phyloP scores from a whole-genome alignment of 306 rosid genomes.

The Fragaria vesca region DNA sequence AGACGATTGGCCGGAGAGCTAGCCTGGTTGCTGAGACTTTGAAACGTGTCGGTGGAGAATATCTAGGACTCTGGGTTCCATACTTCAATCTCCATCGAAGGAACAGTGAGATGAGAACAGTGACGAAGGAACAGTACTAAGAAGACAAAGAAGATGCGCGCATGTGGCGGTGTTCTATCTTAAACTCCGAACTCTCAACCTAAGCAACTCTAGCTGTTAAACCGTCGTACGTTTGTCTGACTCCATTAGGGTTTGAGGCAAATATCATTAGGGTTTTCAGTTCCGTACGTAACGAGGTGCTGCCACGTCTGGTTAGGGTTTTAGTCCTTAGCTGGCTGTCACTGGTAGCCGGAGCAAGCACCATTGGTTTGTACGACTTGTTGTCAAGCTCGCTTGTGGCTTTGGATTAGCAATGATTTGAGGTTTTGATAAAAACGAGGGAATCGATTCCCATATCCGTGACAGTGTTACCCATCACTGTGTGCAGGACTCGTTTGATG shows the following conservation, averaged over 20 bases:
- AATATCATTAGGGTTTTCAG: background rate
- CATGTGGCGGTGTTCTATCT: slow-evolving; percentile 16
- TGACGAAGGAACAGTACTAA: background rate
- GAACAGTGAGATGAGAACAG: background rate
- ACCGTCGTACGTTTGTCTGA: background rate
- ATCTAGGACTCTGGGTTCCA: slow-evolving; percentile 7
- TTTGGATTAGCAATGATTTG: background rate
- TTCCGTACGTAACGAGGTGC: background rate
- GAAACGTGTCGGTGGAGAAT: slow-evolving; percentile 42
- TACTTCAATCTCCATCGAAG: background rate
- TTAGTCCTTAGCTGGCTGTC: background rate
- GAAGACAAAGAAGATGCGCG: background rate
- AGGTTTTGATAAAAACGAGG: background rate
- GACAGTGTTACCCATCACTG: background rate
- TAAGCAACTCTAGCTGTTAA: background rate
- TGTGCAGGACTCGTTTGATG: background rate
- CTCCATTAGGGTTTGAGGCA: background rate
- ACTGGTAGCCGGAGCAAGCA: background rate
- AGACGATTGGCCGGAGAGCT: background rate
- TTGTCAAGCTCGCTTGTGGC: background rate
- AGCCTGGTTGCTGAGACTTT: slow-evolving; percentile 5
- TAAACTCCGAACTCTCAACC: background rate
- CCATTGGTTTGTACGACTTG: background rate
- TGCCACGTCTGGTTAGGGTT: background rate
- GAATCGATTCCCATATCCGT: background rate